Evolutionary conservation across 805 yeast genomes (phyloP).

Genomic region (Pichia pseudocactophila): DNA sequence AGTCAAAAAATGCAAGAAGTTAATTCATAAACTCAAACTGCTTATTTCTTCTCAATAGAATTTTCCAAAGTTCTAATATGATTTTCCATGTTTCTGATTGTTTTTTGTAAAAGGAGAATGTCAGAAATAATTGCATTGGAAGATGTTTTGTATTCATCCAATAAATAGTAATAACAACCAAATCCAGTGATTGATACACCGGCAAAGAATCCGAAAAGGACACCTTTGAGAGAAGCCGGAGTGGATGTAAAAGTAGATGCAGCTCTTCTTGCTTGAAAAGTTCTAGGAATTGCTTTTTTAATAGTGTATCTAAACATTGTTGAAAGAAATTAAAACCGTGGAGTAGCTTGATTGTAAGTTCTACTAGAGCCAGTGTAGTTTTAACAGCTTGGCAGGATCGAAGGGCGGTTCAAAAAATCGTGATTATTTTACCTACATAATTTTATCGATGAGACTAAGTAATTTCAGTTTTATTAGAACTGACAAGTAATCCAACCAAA

Average conservation of each 20-base stretch:
- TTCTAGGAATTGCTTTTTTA: slow-evolving; percentile 9
- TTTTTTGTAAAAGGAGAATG: slow-evolving; percentile 58
- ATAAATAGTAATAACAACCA: slow-evolving; percentile 66
- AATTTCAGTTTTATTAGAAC: too few species aligned
- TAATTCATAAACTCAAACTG: not conserved
- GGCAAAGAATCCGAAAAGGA: slow-evolving; percentile 65
- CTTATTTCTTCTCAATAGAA: slow-evolving; percentile 22
- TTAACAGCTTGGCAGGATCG: too few species aligned
- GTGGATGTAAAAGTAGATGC: slow-evolving; percentile 8
- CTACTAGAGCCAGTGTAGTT: too few species aligned
- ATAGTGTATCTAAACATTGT: slow-evolving; percentile 17
- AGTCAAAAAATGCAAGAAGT: not conserved
- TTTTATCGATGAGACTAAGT: too few species aligned
- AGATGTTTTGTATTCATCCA: slow-evolving; percentile 69
- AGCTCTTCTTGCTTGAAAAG: slow-evolving; percentile 6
- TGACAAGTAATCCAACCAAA: too few species aligned
- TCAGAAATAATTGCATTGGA: slow-evolving; percentile 69
- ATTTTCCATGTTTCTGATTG: slow-evolving; percentile 23
- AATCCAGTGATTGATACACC: slow-evolving; percentile 71
- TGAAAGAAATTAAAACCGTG: too few species aligned
- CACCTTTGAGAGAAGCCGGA: slow-evolving; percentile 28
- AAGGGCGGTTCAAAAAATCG: too few species aligned
- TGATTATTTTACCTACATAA: too few species aligned
- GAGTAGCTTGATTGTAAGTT: too few species aligned
- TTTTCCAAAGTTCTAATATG: slow-evolving; percentile 42